Base-by-base conservation (phyloP, 345 rosid species). In the Camelina laxa region DNA sequence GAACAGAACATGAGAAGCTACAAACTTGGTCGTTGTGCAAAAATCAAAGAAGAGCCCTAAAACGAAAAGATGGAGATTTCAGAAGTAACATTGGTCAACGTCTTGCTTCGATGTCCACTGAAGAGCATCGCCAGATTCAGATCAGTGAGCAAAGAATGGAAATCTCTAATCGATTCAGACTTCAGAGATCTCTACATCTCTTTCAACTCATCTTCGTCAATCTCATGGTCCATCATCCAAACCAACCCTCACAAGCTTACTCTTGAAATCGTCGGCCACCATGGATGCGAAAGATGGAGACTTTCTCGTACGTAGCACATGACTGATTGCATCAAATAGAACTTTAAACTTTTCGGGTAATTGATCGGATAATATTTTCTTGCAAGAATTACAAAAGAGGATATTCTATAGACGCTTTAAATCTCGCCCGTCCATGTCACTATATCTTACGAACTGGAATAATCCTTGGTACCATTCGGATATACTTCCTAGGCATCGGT, bases 221-320 rank as follows among this genome's bases (percentile, higher is more conserved):
- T 36, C 59, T 75, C 79, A 1, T 75, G 73, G 73, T 66, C 73
- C 14, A 48, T 59, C 45, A 41, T 75, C n/a, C 79, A 67, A 38
- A 66, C 36, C 12, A 75, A 16, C 7, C 73, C 73, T 1, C 67
- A 67, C 35, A 67, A 75, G 11, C 61, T 66, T 9, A 39, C 73
- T 0, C 65, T 67, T 1, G 73, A 75, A 30, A 38, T 74, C 53
- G 45, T 74, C 0, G 60, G 60, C 21, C 67, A 57, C 35, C 27
- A 67, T 14, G 68, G 45, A 17, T 75, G n/a, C n/a, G n/a, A n/a
- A n/a, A n/a, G n/a, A n/a, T n/a, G n/a, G n/a, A n/a, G n/a, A n/a
- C n/a, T n/a, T n/a, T n/a, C n/a, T n/a, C n/a, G n/a, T n/a, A n/a
- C n/a, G n/a, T n/a, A n/a, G n/a, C n/a, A n/a, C n/a, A n/a, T n/a